Evolutionary conservation across 2,329 filamentous ascomycete genomes (phyloP).

Genomic region (Sporothrix globosa): DNA sequence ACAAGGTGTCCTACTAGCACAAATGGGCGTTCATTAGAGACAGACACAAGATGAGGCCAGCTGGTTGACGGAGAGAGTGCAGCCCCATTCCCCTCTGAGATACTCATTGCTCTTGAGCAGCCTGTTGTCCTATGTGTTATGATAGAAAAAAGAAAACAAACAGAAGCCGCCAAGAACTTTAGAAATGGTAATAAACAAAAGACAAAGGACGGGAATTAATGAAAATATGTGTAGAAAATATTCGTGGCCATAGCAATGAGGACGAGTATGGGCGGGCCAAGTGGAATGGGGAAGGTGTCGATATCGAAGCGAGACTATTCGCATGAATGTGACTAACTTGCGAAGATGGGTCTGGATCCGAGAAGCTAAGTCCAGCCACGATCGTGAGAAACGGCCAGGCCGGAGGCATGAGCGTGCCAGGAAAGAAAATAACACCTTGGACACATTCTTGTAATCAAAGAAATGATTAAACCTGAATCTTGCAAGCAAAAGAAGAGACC

Average conservation of each 20-base stretch:
- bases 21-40: not conserved
- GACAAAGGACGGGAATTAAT: not conserved
- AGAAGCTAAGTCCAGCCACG: not conserved
- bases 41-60: not conserved
- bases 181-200: constrained; percentile 17
- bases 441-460: not conserved
- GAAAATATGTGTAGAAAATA: constrained; percentile 13
- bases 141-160: constrained; percentile 17
- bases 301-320: not conserved
- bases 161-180: not conserved
- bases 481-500: not conserved
- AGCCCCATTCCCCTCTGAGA: constrained; percentile 14
- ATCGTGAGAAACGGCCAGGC: constrained; percentile 4
- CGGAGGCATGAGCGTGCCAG: not conserved
- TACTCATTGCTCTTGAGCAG: not conserved
- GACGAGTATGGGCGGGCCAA: not conserved
- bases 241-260: not conserved
- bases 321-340: not conserved
- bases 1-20: not conserved
- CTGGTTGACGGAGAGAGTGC: constrained; percentile 25
- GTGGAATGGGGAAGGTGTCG: constrained; percentile 16
- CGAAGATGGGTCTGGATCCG: not conserved
- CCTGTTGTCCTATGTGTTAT: not conserved
- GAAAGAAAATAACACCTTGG: constrained; percentile 15
- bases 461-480: too few species aligned